Evolutionary conservation across 805 yeast species (phyloP).

Genomic region (Kazachstania taianensis): DNA sequence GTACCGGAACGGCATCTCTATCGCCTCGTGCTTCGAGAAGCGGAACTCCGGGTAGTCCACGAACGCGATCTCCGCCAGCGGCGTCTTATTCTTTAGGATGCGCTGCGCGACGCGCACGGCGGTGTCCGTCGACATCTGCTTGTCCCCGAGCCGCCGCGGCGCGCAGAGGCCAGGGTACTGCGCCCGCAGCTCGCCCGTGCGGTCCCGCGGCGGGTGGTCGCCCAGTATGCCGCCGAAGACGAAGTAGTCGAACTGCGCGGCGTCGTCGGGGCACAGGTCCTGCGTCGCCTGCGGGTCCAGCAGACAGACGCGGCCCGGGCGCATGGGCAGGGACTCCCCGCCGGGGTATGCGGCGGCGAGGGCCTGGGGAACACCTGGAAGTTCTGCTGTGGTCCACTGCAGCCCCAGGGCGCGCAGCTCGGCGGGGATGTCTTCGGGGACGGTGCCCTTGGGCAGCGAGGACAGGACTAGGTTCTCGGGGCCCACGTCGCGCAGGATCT

Average conservation of each 20-base stretch:
- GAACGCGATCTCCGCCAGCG: constrained; percentile 67
- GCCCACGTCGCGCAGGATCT: constrained; percentile 78
- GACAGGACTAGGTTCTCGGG: constrained; percentile 61
- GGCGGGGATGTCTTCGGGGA: constrained; percentile 53
- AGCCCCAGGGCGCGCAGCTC: constrained; percentile 50
- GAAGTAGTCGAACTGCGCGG: constrained; percentile 63
- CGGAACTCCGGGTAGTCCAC: constrained; percentile 92
- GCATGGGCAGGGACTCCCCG: constrained; percentile 27
- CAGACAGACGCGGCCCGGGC: constrained; percentile 53
- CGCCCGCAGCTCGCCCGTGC: constrained; percentile 77
- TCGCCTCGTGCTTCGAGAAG: constrained; percentile 78
- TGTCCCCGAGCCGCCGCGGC: constrained; percentile 76
- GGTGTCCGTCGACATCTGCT: constrained; percentile 97
- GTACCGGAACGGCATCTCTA: constrained; percentile 97
- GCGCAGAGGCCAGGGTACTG: constrained; percentile 61
- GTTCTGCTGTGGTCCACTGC: constrained; percentile 74
- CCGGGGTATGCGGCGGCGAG: no score
- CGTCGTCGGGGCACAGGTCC: constrained; percentile 67
- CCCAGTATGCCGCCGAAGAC: constrained; percentile 96
- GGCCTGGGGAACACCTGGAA: constrained; percentile 35
- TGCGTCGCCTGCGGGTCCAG: constrained; percentile 79
- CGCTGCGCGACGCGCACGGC: constrained; percentile 86
- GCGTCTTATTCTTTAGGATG: constrained; percentile 49
- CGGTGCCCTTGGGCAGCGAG: constrained; percentile 59
- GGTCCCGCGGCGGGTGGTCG: constrained; percentile 82